A percentile compares a stretch with the other conserved stretches of the same genome.
These are phyloP conservation scores for Zygnema cylindricum DNA, from an alignment of 139 green algal genomes.

Conservation along the genomic window DNA sequence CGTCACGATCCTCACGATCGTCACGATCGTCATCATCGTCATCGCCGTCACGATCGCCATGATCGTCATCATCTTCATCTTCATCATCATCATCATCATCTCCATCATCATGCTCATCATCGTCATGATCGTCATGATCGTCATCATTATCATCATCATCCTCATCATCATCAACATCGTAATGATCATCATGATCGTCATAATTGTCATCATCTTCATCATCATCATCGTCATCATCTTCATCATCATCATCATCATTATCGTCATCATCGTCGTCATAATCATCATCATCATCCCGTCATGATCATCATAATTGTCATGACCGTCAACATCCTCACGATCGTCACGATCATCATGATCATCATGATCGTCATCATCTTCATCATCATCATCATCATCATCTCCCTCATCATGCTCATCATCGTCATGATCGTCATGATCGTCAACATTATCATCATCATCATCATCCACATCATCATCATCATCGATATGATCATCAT, in stretches of 20 bases:
- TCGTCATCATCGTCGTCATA: background rate
- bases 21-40: too few relatives aligned
- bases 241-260: too few relatives aligned
- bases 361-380: slow-evolving; percentile 6
- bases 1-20: too few relatives aligned
- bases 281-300: too few relatives aligned
- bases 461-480: too few relatives aligned
- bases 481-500: background rate
- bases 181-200: background rate
- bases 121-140: too few relatives aligned
- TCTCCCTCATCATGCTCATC: slow-evolving; percentile 1
- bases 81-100: background rate
- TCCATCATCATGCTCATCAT: too few relatives aligned
- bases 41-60: background rate
- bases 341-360: slow-evolving; percentile 6
- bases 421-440: slow-evolving; percentile 6
- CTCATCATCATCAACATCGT: too few relatives aligned
- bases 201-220: background rate
- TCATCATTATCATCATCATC: too few relatives aligned
- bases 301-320: slow-evolving; percentile 10
- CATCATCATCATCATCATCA: slow-evolving; percentile 20
- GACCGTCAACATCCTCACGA: background rate
- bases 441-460: too few relatives aligned
- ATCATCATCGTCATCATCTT: too few relatives aligned
- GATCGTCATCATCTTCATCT: slow-evolving; percentile 5